phyloP scores from a whole-genome alignment of 208 protist genomes.

The Wallacemonas sp. region DNA sequence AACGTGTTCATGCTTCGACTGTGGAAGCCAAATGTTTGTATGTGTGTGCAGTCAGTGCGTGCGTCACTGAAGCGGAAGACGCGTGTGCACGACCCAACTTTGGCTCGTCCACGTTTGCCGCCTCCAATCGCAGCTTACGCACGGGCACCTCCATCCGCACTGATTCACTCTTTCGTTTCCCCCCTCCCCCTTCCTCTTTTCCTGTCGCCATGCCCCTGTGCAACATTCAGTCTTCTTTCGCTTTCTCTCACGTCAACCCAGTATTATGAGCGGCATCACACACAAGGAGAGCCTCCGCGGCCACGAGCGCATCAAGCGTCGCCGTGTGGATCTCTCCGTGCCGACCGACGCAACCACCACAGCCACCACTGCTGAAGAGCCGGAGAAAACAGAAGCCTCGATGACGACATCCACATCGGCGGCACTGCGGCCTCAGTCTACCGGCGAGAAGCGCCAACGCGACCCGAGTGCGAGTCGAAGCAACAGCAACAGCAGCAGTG shows the following conservation, averaged over 20 bases:
- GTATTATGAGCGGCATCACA: slow-evolving; percentile 31
- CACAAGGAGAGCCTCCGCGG: slow-evolving; percentile 72
- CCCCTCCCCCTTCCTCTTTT: too few relatives aligned
- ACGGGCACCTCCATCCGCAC: too few relatives aligned
- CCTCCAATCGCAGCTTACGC: too few relatives aligned
- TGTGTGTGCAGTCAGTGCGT: too few relatives aligned
- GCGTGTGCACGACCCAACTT: too few relatives aligned
- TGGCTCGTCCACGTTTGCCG: too few relatives aligned
- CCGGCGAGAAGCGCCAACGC: background rate
- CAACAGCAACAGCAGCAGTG: slow-evolving; percentile 23
- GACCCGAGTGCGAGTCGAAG: background rate
- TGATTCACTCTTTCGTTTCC: too few relatives aligned
- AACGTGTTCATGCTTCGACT: too few relatives aligned
- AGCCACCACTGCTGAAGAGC: slow-evolving; percentile 1
- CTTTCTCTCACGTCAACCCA: slow-evolving; percentile 3
- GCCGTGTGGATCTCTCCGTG: slow-evolving; percentile 29
- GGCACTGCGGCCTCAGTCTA: background rate
- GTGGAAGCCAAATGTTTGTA: too few relatives aligned
- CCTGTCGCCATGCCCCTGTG: background rate
- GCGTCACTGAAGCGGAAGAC: too few relatives aligned
- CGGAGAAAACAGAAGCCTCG: background rate
- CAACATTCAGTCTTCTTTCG: slow-evolving; percentile 9
- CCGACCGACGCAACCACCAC: background rate
- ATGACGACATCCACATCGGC: background rate
- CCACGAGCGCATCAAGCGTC: slow-evolving; percentile 61